Conservation (phyloP, 192 early-diverging fungal species). For the Umbelopsis sp. region DNA sequence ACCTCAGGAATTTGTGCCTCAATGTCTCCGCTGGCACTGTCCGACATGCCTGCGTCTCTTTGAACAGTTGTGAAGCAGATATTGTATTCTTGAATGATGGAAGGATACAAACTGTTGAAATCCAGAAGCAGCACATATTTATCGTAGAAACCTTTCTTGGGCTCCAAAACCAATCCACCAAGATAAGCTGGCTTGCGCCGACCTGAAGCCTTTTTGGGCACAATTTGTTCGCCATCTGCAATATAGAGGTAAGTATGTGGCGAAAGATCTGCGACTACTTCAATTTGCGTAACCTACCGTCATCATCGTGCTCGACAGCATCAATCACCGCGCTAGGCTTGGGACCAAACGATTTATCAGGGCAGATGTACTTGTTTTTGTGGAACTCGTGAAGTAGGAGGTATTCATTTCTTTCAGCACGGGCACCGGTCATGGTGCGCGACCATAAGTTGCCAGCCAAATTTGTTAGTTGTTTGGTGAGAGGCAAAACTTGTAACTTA, state of each 20-base stretch:
- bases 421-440: slow-evolving; percentile 83
- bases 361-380: slow-evolving; percentile 86
- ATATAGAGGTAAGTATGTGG: slow-evolving; percentile 24
- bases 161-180: slow-evolving; percentile 97
- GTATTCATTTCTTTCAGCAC: slow-evolving; percentile 95
- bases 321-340: slow-evolving; percentile 27
- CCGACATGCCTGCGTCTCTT: slow-evolving; percentile 21
- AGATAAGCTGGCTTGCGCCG: slow-evolving; percentile 89
- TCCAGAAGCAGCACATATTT: slow-evolving; percentile 93
- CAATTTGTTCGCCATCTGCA: slow-evolving; percentile 33
- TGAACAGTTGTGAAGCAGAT: slow-evolving; percentile 98
- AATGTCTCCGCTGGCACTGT: slow-evolving; percentile 24
- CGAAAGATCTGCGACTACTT: neutral
- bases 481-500: slow-evolving; percentile 84
- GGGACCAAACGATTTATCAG: slow-evolving; percentile 70
- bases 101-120: slow-evolving; percentile 99
- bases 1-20: slow-evolving; percentile 78
- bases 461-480: slow-evolving; percentile 91
- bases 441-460: slow-evolving; percentile 97
- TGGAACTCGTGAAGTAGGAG: slow-evolving; percentile 97
- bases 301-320: slow-evolving; percentile 35
- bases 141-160: slow-evolving; percentile 97
- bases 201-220: slow-evolving; percentile 43
- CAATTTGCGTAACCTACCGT: slow-evolving; percentile 16
- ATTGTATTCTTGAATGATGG: slow-evolving; percentile 99